Conservation (phyloP, 2,329 filamentous ascomycete species). For the Calonectria pauciramosa region DNA sequence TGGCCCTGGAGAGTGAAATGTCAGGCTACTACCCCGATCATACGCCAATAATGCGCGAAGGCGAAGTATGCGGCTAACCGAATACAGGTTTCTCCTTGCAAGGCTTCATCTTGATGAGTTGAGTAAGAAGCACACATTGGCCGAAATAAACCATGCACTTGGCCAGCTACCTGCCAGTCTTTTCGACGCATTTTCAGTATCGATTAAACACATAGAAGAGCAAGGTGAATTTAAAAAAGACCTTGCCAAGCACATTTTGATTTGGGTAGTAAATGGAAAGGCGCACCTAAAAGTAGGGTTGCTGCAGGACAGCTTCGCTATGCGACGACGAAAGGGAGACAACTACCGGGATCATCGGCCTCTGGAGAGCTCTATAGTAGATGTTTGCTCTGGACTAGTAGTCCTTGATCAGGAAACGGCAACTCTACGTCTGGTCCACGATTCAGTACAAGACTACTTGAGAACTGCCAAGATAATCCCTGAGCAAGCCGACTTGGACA, state of each 20-base stretch:
- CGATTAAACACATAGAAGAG: background rate
- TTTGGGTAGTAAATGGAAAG: background rate
- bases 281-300: background rate
- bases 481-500: background rate
- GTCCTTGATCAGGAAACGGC: background rate
- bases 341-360: background rate
- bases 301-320: background rate
- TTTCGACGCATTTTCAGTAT: background rate
- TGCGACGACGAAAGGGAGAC: background rate
- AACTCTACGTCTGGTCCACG: background rate
- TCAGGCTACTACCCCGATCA: background rate
- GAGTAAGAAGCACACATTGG: background rate
- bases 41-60: background rate
- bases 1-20: background rate
- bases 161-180: background rate
- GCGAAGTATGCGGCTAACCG: background rate
- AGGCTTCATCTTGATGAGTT: background rate
- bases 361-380: background rate
- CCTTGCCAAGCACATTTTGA: background rate
- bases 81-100: background rate
- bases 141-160: background rate
- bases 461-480: background rate
- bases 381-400: background rate
- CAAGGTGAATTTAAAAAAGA: background rate
- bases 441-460: background rate